phyloP scores from a whole-genome alignment of 2,329 filamentous ascomycete species.

The Aspergillus aculeatinus region DNA sequence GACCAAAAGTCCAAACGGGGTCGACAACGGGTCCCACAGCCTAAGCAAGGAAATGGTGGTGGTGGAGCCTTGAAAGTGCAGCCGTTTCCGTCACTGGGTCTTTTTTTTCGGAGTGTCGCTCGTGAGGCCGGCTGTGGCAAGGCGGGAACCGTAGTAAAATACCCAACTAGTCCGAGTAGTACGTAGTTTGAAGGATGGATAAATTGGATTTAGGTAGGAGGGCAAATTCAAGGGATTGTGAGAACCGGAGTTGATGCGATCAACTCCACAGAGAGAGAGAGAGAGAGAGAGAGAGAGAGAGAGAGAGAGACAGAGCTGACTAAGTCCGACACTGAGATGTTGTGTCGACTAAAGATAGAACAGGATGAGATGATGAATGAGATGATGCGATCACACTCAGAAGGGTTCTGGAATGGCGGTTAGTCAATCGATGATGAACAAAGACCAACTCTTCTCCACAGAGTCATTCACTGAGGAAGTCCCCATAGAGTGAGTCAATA shows the following conservation, averaged over 20 bases:
- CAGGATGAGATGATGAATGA: neutral
- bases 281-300: no score
- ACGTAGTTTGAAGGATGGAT: neutral
- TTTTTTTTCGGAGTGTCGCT: slow-evolving; percentile 9
- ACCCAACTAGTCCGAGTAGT: neutral
- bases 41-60: slow-evolving; percentile 13
- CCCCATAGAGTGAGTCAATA: neutral
- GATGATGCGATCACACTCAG: neutral
- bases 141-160: slow-evolving; percentile 1
- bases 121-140: slow-evolving; percentile 22
- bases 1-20: slow-evolving; percentile 40
- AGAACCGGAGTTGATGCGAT: slow-evolving; percentile 17
- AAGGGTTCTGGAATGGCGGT: neutral
- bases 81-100: slow-evolving; percentile 32
- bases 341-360: slow-evolving; percentile 5
- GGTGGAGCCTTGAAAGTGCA: slow-evolving; percentile 14
- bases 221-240: neutral
- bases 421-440: no score
- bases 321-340: slow-evolving; percentile 18
- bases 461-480: neutral
- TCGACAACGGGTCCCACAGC: slow-evolving; percentile 40
- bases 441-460: no score
- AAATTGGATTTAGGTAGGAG: neutral
- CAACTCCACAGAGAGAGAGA: neutral
- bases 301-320: slow-evolving; percentile 14